phyloP scores from a whole-genome alignment of 2,329 filamentous ascomycete species.

The Pseudopithomyces chartarum region DNA sequence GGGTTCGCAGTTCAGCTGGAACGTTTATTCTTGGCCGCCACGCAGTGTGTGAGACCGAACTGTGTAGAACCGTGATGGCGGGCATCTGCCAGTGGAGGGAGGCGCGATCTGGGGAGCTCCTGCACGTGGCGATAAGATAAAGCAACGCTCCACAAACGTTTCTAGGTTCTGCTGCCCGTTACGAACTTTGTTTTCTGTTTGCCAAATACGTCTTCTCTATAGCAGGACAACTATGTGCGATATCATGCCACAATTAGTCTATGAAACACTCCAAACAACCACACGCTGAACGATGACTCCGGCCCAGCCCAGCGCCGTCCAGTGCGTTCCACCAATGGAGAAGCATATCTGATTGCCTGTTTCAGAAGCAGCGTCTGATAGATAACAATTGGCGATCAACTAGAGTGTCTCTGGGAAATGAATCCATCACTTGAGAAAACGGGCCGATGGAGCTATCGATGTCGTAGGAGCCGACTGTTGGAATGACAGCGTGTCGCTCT shows the following conservation, averaged over 20 bases:
- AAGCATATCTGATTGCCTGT: neutral
- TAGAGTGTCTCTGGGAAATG: neutral
- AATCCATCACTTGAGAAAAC: neutral
- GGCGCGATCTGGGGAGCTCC: neutral
- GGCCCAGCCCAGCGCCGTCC: neutral
- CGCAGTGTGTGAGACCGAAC: neutral
- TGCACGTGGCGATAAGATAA: constrained; percentile 23
- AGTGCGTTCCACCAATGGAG: neutral
- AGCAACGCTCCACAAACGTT: neutral
- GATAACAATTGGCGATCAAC: too few species aligned
- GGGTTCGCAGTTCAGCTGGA: neutral
- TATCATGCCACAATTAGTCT: neutral
- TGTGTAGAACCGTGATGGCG: constrained; percentile 3
- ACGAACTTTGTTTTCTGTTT: too few species aligned
- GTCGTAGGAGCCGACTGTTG: neutral
- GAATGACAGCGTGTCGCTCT: neutral
- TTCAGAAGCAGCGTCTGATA: neutral
- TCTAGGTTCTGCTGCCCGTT: too few species aligned
- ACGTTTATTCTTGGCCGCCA: neutral
- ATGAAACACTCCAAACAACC: neutral
- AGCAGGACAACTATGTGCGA: neutral
- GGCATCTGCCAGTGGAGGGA: constrained; percentile 1
- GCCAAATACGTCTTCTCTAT: neutral
- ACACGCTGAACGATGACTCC: neutral
- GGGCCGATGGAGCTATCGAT: neutral